Evolutionary conservation across 805 yeast genomes (phyloP), one percentile per base, ranked within the genome.

Genomic region (Debaryomyces prosopidis): DNA sequence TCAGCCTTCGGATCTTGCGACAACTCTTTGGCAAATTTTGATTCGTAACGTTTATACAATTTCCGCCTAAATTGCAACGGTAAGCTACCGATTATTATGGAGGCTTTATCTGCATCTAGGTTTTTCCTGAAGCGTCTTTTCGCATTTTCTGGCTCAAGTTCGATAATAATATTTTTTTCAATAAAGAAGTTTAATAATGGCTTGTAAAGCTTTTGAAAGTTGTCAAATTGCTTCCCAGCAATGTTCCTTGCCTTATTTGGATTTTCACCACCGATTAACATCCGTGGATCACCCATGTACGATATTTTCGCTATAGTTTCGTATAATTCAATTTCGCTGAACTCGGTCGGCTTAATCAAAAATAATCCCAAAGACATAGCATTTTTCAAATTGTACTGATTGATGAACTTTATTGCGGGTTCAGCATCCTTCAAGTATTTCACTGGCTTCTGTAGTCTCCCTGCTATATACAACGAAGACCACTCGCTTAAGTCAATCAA

Each of bases 391-490:
- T 94, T 94, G 50, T 76, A 79, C 57, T 88, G 91, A 57, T 88
- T 87, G 57, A 86, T 72, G 45, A 84, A 79, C 44, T 80, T 73
- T 6, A 87, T 75, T 56, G 79, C 73, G 1, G 84, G 75, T 46
- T 84, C 83, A 1, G 47, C 43, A 55, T 83, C 87, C 50, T 81
- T 77, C 33, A 88, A 62, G 28, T 87, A 76, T 48, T 87, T 85
- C 4, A 92, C 96, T 0, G 99, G 99, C 58, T 94, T 94, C 56
- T 94, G 99, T 46, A 94, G 70, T 50, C 99, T 74, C 1, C 99
- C 99, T 1, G 97, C 95, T 15, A 94, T 59, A 57, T 94, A 94
- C 55, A 94, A 77, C 0, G 90, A 79, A 23, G 81, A 73, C 99
- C 99, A 94, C 44, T 85, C 80, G n/a, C 80, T 71, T 20, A 94